A percentile compares a stretch with the other conserved stretches of the same genome.
Conservation (phyloP, 208 protist species). For the Acanthamoeba castellanii region DNA sequence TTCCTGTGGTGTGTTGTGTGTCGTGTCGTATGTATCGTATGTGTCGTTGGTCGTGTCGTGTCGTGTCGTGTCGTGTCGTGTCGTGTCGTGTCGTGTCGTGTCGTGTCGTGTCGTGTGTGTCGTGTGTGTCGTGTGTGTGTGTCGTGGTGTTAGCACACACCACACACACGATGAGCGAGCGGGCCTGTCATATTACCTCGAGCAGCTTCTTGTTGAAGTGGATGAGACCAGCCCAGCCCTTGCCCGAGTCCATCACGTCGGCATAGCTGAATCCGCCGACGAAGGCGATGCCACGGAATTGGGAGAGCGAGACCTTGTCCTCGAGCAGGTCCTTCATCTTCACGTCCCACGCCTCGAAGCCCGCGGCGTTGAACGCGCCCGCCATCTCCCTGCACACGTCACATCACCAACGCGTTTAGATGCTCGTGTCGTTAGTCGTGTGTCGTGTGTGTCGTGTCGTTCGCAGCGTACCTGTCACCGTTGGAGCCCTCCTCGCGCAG, state of each 20-base stretch:
- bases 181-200: background rate
- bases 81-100: too few relatives aligned
- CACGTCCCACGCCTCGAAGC: slow-evolving; percentile 89
- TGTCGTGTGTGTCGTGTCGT: background rate
- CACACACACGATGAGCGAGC: background rate
- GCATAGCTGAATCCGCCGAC: slow-evolving; percentile 90
- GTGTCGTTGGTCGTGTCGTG: background rate
- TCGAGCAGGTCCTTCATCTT: slow-evolving; percentile 84
- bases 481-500: slow-evolving; percentile 88
- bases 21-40: too few relatives aligned
- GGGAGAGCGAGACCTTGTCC: slow-evolving; percentile 75
- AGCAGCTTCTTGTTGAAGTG: slow-evolving; percentile 74
- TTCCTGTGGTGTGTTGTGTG: slow-evolving; percentile 32
- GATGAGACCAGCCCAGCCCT: slow-evolving; percentile 88
- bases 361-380: slow-evolving; percentile 84
- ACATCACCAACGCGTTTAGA: background rate
- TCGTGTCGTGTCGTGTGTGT: too few relatives aligned
- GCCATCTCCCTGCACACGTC: slow-evolving; percentile 85
- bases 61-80: too few relatives aligned
- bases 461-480: slow-evolving; percentile 87
- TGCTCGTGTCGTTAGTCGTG: background rate
- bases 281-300: slow-evolving; percentile 89
- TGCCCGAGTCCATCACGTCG: slow-evolving; percentile 90
- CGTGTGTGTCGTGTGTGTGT: background rate
- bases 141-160: too few relatives aligned